These are phyloP conservation scores for Corchorus olitorius DNA, from an alignment of 345 rosid genomes.

Conservation along the genomic window DNA sequence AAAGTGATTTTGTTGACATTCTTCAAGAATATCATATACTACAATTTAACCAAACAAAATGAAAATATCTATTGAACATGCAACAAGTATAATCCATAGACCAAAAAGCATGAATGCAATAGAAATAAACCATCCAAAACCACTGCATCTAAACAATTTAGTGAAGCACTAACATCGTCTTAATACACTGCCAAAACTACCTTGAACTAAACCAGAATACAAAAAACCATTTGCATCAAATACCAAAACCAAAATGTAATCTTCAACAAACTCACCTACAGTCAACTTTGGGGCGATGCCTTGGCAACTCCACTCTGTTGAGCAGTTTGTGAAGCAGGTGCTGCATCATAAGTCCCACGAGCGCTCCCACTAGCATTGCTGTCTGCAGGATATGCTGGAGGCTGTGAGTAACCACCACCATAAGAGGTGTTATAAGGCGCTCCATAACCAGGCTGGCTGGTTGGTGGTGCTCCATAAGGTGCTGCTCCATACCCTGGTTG, in stretches of 20 bases:
- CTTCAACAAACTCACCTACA: constrained; percentile 2
- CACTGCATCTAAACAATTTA: neutral
- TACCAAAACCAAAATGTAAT: neutral
- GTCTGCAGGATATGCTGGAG: constrained; percentile 54
- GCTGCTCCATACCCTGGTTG: constrained; percentile 30
- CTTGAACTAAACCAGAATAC: neutral
- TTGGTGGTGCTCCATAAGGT: constrained; percentile 49
- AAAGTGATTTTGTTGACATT: too few species aligned
- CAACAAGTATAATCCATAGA: neutral
- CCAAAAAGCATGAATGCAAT: neutral
- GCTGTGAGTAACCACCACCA: constrained; percentile 54
- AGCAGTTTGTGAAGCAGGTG: constrained; percentile 53
- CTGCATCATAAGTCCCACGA: constrained; percentile 30
- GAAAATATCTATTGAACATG: neutral
- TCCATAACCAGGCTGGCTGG: constrained; percentile 59
- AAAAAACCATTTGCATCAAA: neutral
- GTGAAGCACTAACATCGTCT: neutral
- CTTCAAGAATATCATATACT: too few species aligned
- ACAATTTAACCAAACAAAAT: neutral
- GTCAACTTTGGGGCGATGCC: constrained; percentile 62
- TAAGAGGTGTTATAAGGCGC: constrained; percentile 57
- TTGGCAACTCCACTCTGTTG: constrained; percentile 67
- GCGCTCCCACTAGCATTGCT: constrained; percentile 39
- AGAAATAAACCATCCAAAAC: neutral
- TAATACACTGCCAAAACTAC: neutral